Conservation (phyloP, 2,329 filamentous ascomycete genomes). For the Pseudocercospora crystallina region DNA sequence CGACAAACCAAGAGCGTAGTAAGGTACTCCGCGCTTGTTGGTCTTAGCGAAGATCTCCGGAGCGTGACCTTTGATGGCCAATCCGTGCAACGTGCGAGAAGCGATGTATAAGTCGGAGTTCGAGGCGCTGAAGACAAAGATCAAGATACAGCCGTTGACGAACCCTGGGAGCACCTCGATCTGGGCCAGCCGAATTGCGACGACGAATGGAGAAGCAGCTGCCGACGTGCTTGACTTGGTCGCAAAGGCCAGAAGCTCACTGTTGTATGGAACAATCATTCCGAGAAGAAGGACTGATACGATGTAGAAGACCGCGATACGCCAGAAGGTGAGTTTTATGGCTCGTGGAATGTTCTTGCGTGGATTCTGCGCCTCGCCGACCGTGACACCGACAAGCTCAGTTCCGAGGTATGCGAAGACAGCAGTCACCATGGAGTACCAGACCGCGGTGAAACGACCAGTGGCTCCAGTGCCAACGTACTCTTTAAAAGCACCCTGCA, state of each 20-base stretch:
- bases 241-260: slow-evolving; percentile 58
- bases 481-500: slow-evolving; percentile 42
- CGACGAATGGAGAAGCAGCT: slow-evolving; percentile 70
- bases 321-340: slow-evolving; percentile 78
- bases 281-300: slow-evolving; percentile 72
- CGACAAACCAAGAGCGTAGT: slow-evolving; percentile 63
- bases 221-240: slow-evolving; percentile 47
- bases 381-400: slow-evolving; percentile 74
- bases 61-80: slow-evolving; percentile 70
- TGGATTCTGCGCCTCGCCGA: slow-evolving; percentile 72
- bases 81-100: slow-evolving; percentile 58
- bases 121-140: slow-evolving; percentile 75
- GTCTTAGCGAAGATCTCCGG: slow-evolving; percentile 71
- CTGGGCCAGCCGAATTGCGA: slow-evolving; percentile 65
- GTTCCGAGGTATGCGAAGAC: slow-evolving; percentile 78
- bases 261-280: slow-evolving; percentile 74
- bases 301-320: slow-evolving; percentile 78
- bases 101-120: slow-evolving; percentile 78
- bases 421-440: slow-evolving; percentile 63
- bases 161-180: slow-evolving; percentile 65
- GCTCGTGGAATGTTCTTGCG: slow-evolving; percentile 71
- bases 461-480: slow-evolving; percentile 37
- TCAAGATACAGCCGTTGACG: slow-evolving; percentile 70
- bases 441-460: slow-evolving; percentile 48
- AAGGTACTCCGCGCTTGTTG: slow-evolving; percentile 69